These are phyloP conservation scores for Mesembryanthemum crystallinum DNA, from an alignment of 148 eudicot species.

Conservation along the genomic window DNA sequence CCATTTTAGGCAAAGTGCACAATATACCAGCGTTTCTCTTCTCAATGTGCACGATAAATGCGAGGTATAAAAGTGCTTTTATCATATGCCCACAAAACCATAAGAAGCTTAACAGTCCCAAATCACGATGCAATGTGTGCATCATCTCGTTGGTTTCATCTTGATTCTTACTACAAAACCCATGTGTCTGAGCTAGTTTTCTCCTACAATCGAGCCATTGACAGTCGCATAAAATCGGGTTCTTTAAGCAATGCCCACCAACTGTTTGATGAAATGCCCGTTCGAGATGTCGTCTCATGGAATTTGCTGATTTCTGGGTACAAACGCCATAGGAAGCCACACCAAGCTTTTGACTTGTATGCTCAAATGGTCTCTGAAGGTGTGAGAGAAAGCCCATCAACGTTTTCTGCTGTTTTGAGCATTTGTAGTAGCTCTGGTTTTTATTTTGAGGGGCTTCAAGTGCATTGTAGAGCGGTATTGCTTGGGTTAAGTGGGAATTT, in stretches of 20 bases:
- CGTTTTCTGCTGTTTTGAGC: conserved; percentile 65
- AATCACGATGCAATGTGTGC: neutral
- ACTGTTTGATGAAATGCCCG: conserved; percentile 74
- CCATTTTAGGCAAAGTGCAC: too few relatives aligned
- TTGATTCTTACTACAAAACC: conserved; percentile 36
- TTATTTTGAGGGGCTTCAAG: conserved; percentile 48
- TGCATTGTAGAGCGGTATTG: conserved; percentile 64
- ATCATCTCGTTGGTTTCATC: conserved; percentile 15
- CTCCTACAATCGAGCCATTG: conserved; percentile 41
- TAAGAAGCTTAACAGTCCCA: neutral
- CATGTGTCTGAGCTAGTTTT: conserved; percentile 31
- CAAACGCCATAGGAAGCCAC: conserved; percentile 35
- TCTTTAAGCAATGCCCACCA: conserved; percentile 41
- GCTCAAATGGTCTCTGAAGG: conserved; percentile 49
- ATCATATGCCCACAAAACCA: neutral
- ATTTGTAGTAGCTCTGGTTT: conserved; percentile 44
- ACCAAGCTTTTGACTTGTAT: conserved; percentile 45
- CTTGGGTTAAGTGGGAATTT: conserved; percentile 53
- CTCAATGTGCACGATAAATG: conserved; percentile 11
- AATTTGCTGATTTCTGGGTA: conserved; percentile 67
- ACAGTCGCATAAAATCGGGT: conserved; percentile 44
- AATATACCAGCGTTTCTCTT: neutral
- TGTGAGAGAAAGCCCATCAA: conserved; percentile 52
- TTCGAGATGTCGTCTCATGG: conserved; percentile 61
- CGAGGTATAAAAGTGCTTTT: conserved; percentile 14